Base-by-base conservation (phyloP, 768 basidiomycete genomes). In the Panellus pusillus region DNA sequence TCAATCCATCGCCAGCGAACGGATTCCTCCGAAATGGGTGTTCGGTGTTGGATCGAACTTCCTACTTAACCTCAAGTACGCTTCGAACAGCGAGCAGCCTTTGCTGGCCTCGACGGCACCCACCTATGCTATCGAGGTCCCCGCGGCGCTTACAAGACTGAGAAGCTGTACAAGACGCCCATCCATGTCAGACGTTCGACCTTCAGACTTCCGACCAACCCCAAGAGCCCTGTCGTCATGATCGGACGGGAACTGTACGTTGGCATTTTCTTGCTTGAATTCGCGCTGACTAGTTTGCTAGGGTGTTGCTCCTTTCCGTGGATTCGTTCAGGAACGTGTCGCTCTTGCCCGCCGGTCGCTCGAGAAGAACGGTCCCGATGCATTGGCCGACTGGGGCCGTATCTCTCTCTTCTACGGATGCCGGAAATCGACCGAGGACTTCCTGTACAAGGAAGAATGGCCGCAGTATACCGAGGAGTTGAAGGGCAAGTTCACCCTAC, bases 251-350 rank as follows among this genome's bases (percentile, higher is more conserved):
- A 48, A 99, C 95, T 52, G 94, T 96, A 68, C 74, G 91, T 82
- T 36, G 32, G 3, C 32, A 35, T 14, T 42, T 24, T 50, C 3
- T 20, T 42, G 45, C 28, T 36, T 19, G 20, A 52, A 53, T 17
- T 47, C 29, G 15, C 41, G 19, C 9, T 13, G 29, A 39, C 44
- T 49, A 44, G 55, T 44, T 40, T 42, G 38, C 37, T 18, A 96
- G 93, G 97, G 97, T 76, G 94, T 99, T 51, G 97, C 97, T 42
- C 97, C 97, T 9, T 99, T 99, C 91, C 91, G 97, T 57, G 97
- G 96, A 2, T 99, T 99, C 71, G 82, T 98, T 9, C 97, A 99
- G 73, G 97, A 99, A 69, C 92, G 97, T 61, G 88, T 99, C 39
- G 94, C 94, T 9, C 86, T 98, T 29, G 97, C 95, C 12, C 89